Evolutionary conservation across 257 asterid species (phyloP).

Genomic region (Knoxia roxburghii): DNA sequence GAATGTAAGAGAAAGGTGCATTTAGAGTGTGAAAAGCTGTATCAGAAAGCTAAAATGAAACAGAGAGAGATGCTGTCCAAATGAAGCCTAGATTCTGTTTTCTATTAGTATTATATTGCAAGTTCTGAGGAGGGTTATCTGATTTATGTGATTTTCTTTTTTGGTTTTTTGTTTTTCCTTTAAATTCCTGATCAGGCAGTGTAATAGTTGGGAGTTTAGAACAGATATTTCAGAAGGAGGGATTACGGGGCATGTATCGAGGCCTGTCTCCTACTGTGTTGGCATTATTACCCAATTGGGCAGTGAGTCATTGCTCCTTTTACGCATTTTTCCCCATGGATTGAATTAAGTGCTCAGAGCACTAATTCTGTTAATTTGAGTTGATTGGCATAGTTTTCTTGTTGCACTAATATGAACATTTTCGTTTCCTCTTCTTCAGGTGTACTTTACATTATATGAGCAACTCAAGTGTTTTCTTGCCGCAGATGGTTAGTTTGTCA

Average conservation of each 20-base stretch:
- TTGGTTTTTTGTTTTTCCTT: not conserved
- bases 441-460: constrained; percentile 84
- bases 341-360: not conserved
- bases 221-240: constrained; percentile 75
- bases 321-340: not conserved
- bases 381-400: not conserved
- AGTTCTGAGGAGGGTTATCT: not conserved
- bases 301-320: constrained; percentile 37
- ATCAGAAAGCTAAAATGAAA: too few species aligned
- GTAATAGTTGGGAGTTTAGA: constrained; percentile 83
- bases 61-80: too few species aligned
- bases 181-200: constrained; percentile 59
- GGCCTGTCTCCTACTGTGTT: constrained; percentile 94
- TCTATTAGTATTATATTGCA: not conserved
- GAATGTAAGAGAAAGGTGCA: too few species aligned
- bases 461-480: constrained; percentile 72
- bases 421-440: constrained; percentile 48
- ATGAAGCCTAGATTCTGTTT: too few species aligned
- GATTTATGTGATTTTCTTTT: not conserved
- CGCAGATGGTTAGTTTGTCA: constrained; percentile 65
- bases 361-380: not conserved
- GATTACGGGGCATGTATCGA: constrained; percentile 91
- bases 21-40: too few species aligned
- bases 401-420: not conserved
- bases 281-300: constrained; percentile 97